These are phyloP conservation scores for Echinochloa phyllopogon DNA, from an alignment of 176 grass and related monocot species.

Conservation along the genomic window DNA sequence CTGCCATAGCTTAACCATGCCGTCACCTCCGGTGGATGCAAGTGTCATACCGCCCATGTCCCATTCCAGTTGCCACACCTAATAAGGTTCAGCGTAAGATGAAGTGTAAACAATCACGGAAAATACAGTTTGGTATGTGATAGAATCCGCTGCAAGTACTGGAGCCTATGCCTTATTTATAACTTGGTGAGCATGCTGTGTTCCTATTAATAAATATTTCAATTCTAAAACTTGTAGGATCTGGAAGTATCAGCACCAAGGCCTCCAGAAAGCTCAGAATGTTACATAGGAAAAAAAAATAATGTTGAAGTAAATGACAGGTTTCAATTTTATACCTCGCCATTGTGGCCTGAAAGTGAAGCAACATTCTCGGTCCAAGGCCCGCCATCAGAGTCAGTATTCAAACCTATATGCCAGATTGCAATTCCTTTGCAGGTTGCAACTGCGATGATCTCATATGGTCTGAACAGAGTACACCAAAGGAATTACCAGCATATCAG, in stretches of 20 bases:
- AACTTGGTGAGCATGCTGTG: not conserved
- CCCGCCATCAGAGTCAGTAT: constrained; percentile 57
- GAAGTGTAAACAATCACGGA: constrained; percentile 6
- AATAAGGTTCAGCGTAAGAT: constrained; percentile 12
- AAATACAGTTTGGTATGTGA: not conserved
- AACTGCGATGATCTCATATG: constrained; percentile 88
- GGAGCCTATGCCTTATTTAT: not conserved
- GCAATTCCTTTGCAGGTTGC: constrained; percentile 89
- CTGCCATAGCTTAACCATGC: constrained; percentile 88
- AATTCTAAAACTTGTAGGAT: not conserved
- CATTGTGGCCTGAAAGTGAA: constrained; percentile 66
- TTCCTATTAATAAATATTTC: constrained; percentile 11
- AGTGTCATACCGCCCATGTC: constrained; percentile 94
- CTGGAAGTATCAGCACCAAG: not conserved
- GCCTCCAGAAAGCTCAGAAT: constrained; percentile 14
- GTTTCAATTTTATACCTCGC: constrained; percentile 57
- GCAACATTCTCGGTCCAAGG: constrained; percentile 76
- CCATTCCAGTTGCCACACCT: constrained; percentile 97
- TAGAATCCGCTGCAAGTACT: constrained; percentile 21
- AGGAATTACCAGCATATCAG: constrained; percentile 1
- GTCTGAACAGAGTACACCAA: constrained; percentile 48
- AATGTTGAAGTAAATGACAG: constrained; percentile 11
- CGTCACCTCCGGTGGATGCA: constrained; percentile 79
- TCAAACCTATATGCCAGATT: constrained; percentile 78
- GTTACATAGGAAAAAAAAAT: constrained; percentile 1